Percentiles rank a stretch among this genome's conserved stretches.
Conservation (phyloP, 2,329 filamentous ascomycete genomes). For the Cladosporium sp. region DNA sequence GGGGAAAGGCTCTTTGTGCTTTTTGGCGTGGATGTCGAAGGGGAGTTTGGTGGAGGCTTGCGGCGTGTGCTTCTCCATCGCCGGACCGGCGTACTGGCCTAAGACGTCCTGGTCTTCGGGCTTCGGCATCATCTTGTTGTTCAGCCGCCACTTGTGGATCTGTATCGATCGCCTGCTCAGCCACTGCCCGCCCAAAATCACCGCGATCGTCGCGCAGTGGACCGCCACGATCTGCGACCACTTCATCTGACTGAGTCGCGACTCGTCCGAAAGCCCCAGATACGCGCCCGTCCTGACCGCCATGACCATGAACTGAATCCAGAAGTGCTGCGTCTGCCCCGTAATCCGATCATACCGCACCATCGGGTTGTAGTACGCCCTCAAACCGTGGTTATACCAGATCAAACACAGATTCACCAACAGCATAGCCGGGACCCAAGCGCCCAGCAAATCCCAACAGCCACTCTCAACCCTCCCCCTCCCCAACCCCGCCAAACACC, state of each 20-base stretch:
- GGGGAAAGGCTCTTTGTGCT: conserved; percentile 29
- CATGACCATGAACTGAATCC: conserved; percentile 43
- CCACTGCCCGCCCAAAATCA: conserved; percentile 40
- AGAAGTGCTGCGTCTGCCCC: conserved; percentile 8
- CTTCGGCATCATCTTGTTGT: conserved; percentile 28
- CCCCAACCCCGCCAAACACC: conserved; percentile 10
- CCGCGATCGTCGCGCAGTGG: conserved; percentile 50
- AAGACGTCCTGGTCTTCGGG: conserved; percentile 26
- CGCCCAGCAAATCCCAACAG: conserved; percentile 21
- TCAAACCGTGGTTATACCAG: conserved; percentile 30
- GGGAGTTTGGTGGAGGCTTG: conserved; percentile 25
- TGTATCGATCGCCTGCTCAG: conserved; percentile 21
- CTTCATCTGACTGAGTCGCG: conserved; percentile 2
- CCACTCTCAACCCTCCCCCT: conserved; percentile 15
- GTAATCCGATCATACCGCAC: conserved; percentile 11
- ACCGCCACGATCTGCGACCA: conserved; percentile 37
- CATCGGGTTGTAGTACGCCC: conserved; percentile 22
- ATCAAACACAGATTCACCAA: conserved; percentile 19
- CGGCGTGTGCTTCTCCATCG: conserved; percentile 17
- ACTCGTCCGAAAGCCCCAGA: neutral
- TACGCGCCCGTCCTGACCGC: conserved; percentile 45
- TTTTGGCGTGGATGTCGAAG: conserved; percentile 20
- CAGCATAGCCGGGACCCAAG: conserved; percentile 21
- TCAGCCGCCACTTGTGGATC: conserved; percentile 24
- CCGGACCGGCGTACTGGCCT: conserved; percentile 22